phyloP scores from a whole-genome alignment of 2,329 filamentous ascomycete species.

The Pestalotiopsis sp. region DNA sequence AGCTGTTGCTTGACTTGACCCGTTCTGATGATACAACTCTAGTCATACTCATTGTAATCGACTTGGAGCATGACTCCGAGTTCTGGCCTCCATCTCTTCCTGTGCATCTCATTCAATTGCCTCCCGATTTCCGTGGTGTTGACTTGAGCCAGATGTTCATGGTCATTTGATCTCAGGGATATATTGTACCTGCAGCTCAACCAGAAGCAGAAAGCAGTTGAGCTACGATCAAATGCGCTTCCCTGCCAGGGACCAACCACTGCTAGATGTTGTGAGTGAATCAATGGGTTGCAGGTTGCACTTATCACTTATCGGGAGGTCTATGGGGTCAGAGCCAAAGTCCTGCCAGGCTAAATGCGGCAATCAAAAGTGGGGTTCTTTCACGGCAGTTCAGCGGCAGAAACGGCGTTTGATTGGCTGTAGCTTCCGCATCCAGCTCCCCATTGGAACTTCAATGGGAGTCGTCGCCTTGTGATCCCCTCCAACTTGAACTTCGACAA shows the following conservation, averaged over 20 bases:
- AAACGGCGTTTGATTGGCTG: not conserved
- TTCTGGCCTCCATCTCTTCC: no score
- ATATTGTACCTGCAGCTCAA: not conserved
- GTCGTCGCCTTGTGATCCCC: constrained; percentile 1
- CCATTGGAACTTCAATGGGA: constrained; percentile 1
- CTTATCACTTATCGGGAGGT: not conserved
- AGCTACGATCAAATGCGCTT: not conserved
- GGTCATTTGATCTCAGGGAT: no score
- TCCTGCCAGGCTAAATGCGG: constrained; percentile 6
- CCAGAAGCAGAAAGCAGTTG: not conserved
- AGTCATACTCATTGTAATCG: no score
- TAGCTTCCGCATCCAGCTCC: constrained; percentile 8
- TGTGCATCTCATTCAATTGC: no score
- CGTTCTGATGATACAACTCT: no score
- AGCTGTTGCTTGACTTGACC: no score
- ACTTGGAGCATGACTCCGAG: no score
- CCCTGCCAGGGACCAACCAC: not conserved
- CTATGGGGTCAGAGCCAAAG: not conserved
- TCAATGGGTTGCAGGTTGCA: not conserved
- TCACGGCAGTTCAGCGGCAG: not conserved
- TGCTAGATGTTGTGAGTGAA: not conserved
- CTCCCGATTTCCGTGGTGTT: no score
- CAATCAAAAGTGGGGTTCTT: not conserved
- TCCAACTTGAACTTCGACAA: not conserved
- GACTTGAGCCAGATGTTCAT: no score